These are phyloP conservation scores for Pseudozyma flocculosa DNA, from an alignment of 1,284 basidiomycete species.

Conservation along the genomic window DNA sequence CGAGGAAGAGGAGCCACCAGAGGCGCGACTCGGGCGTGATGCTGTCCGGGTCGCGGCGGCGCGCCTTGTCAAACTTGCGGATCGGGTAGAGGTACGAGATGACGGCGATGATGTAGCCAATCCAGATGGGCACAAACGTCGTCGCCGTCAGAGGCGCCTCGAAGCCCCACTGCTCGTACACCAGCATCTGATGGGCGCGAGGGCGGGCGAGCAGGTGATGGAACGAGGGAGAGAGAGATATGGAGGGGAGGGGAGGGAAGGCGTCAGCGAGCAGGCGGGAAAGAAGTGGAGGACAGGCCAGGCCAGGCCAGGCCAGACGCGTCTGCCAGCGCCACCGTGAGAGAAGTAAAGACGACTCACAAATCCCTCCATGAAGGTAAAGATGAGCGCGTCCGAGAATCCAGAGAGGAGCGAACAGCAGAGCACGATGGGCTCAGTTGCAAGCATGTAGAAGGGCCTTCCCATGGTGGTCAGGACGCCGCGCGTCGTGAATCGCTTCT, in stretches of 20 bases:
- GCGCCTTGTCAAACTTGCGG: constrained; percentile 51
- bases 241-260: too few relatives aligned
- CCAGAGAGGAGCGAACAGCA: constrained; percentile 59
- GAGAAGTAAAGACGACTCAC: constrained; percentile 54
- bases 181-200: constrained; percentile 22
- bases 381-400: constrained; percentile 60
- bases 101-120: constrained; percentile 61
- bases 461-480: constrained; percentile 58
- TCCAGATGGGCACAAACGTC: constrained; percentile 58
- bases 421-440: constrained; percentile 60
- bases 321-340: constrained; percentile 55
- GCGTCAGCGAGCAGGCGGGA: too few relatives aligned
- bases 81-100: constrained; percentile 58
- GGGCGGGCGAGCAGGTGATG: too few relatives aligned
- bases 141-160: constrained; percentile 51
- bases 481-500: constrained; percentile 56
- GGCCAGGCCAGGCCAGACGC: too few relatives aligned
- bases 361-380: constrained; percentile 60
- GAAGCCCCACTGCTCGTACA: constrained; percentile 60
- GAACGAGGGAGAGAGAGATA: too few relatives aligned
- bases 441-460: constrained; percentile 58
- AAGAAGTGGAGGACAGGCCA: constrained; percentile 52
- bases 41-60: constrained; percentile 43
- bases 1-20: constrained; percentile 57
- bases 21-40: constrained; percentile 58